Evolutionary conservation across 1,284 basidiomycete genomes (phyloP), one percentile per base, ranked within the genome.

Genomic region (Puccinia hordei): DNA sequence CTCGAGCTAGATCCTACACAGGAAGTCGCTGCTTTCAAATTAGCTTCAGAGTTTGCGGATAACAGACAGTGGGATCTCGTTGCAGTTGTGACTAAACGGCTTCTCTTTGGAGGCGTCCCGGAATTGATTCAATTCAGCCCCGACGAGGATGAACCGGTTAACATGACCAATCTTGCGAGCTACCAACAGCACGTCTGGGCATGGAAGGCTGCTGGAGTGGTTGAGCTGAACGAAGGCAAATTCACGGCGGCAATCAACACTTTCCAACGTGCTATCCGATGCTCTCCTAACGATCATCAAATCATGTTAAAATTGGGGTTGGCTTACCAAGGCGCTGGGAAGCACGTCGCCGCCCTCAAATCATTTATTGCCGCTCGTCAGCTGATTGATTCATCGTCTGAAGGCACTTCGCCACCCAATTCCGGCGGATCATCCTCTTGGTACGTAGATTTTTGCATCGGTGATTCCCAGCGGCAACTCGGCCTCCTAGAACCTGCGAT

Each of bases 31-130:
- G 97, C 95, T 0, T 88, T 89, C 71, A 88, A 91, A 81, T 89
- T 99, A 4, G 95, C 94, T 0, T 90, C 92, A 82, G 92, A 93
- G 0, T 98, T 97, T 85, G 94, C 96, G 0, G 91, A 95, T 76
- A 93, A 97, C 82, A 89, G 90, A 73, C 95, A 98, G 84, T 99
- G 97, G 97, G 93, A 95, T 82, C 88, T 97, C 8, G 96, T 98
- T 1, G 94, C 98, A 83, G 91, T 95, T 2, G 92, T 99, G 24
- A 94, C 95, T 0, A 90, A 91, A 46, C 88, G 97, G 69, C 93
- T 94, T 0, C 95, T 99, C 83, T 93, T 95, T 81, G 94, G 94
- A 24, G 66, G 76, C 15, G 65, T 69, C n/a, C 24, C 38, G 53
- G 51, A 73, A 57, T 53, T 53, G 19, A 49, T n/a, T 53, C 46